Percentiles rank a stretch among this genome's conserved stretches.
These are phyloP conservation scores for Hamamelis virginiana DNA, from an alignment of 164 flowering plant genomes.

Conservation along the genomic window DNA sequence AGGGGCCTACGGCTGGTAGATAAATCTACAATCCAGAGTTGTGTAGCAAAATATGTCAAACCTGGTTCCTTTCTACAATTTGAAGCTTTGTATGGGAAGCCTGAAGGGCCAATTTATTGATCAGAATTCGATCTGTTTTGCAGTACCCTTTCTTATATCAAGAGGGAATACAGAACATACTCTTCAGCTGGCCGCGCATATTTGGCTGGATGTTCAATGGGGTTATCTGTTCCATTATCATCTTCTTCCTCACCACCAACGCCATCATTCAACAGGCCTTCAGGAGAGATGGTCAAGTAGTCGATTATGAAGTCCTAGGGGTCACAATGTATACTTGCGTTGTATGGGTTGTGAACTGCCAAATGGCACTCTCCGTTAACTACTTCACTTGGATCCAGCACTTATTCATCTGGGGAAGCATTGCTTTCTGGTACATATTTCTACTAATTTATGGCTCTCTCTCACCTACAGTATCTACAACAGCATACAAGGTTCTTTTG, in stretches of 20 bases:
- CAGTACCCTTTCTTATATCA: slow-evolving; percentile 72
- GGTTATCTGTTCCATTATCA: slow-evolving; percentile 51
- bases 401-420: slow-evolving; percentile 85
- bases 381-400: slow-evolving; percentile 95
- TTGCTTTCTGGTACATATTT: slow-evolving; percentile 69
- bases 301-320: slow-evolving; percentile 56
- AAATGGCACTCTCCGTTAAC: slow-evolving; percentile 70
- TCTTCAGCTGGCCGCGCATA: slow-evolving; percentile 80
- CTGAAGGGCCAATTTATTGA: neutral
- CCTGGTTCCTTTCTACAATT: no score
- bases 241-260: slow-evolving; percentile 57
- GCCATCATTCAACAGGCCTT: slow-evolving; percentile 50
- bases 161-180: slow-evolving; percentile 72
- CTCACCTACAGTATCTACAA: slow-evolving; percentile 55
- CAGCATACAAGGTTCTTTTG: slow-evolving; percentile 65
- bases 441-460: slow-evolving; percentile 56
- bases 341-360: slow-evolving; percentile 84
- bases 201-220: slow-evolving; percentile 89
- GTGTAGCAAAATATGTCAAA: no score
- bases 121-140: neutral
- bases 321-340: slow-evolving; percentile 71
- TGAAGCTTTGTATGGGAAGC: neutral
- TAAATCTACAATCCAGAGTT: no score
- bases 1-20: no score
- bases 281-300: slow-evolving; percentile 58